A percentile compares a stretch with the other conserved stretches of the same genome.
phyloP scores from a whole-genome alignment of 257 asterid species.

The Ocimum tenuiflorum region DNA sequence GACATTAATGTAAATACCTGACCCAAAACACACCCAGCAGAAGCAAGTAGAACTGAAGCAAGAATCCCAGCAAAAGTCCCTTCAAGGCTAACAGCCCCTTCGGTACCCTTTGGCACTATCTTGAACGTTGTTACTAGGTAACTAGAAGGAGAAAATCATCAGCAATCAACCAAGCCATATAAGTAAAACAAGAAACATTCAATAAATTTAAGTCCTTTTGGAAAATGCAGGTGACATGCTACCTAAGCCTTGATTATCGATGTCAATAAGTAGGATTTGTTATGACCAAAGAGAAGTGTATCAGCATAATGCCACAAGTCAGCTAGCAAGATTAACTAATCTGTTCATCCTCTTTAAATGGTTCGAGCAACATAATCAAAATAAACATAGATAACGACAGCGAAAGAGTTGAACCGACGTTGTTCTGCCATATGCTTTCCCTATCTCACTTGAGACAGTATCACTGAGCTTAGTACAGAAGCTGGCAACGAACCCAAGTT shows the following conservation, averaged over 20 bases:
- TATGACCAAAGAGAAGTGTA: background rate
- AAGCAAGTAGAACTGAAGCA: conserved; percentile 83
- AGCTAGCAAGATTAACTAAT: conserved; percentile 20
- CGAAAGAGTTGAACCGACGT: conserved; percentile 53
- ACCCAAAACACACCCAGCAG: conserved; percentile 48
- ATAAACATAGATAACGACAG: conserved; percentile 6
- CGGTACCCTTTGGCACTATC: conserved; percentile 92
- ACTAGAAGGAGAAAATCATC: conserved; percentile 29
- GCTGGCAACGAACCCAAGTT: conserved; percentile 84
- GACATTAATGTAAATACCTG: conserved; percentile 39
- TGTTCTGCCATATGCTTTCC: conserved; percentile 90
- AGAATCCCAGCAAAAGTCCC: conserved; percentile 84
- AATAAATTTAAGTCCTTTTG: background rate
- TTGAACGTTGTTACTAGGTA: conserved; percentile 88
- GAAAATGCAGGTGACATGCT: background rate
- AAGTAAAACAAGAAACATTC: background rate
- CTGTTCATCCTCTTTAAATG: background rate
- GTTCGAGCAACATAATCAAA: background rate
- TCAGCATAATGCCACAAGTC: conserved; percentile 3
- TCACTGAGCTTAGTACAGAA: conserved; percentile 95
- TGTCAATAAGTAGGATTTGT: background rate
- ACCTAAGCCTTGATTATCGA: background rate
- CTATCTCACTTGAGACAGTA: conserved; percentile 96
- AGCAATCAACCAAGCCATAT: background rate
- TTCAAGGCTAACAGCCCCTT: conserved; percentile 93